A percentile compares a stretch with the other conserved stretches of the same genome.
Evolutionary conservation across 2,329 filamentous ascomycete species (phyloP).

Genomic region (Elsinoe fawcettii): DNA sequence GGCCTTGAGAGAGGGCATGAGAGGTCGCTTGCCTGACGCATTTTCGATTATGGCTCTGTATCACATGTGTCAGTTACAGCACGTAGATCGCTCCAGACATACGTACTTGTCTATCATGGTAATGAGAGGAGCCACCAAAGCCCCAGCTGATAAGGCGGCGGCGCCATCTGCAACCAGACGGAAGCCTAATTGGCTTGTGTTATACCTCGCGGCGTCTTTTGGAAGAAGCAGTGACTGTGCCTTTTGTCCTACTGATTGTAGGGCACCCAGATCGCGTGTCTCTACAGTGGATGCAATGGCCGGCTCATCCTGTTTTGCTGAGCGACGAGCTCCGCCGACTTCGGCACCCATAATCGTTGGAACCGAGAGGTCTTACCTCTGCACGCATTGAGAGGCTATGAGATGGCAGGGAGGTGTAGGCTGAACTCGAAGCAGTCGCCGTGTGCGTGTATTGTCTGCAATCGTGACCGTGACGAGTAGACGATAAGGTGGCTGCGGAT

Average conservation of each 20-base stretch:
- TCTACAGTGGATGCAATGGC: conserved; percentile 10
- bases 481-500: neutral
- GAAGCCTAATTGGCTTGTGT: conserved; percentile 62
- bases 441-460: neutral
- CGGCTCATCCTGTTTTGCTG: conserved; percentile 12
- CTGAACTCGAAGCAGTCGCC: too few species aligned
- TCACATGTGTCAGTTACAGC: conserved; percentile 17
- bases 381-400: conserved; percentile 9
- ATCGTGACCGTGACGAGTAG: neutral
- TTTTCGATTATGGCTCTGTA: conserved; percentile 70
- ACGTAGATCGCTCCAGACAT: conserved; percentile 8
- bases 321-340: conserved; percentile 19
- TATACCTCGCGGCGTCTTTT: conserved; percentile 48
- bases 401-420: neutral
- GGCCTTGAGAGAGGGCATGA: conserved; percentile 51
- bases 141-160: conserved; percentile 64
- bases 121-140: conserved; percentile 73
- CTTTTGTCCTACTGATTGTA: neutral
- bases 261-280: conserved; percentile 12
- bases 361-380: conserved; percentile 19
- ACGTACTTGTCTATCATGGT: conserved; percentile 75
- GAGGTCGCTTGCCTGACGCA: conserved; percentile 58
- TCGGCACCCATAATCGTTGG: conserved; percentile 25
- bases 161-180: conserved; percentile 61
- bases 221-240: neutral